Base-by-base conservation (phyloP, 331 rosid species). In the Acacia concinna region DNA sequence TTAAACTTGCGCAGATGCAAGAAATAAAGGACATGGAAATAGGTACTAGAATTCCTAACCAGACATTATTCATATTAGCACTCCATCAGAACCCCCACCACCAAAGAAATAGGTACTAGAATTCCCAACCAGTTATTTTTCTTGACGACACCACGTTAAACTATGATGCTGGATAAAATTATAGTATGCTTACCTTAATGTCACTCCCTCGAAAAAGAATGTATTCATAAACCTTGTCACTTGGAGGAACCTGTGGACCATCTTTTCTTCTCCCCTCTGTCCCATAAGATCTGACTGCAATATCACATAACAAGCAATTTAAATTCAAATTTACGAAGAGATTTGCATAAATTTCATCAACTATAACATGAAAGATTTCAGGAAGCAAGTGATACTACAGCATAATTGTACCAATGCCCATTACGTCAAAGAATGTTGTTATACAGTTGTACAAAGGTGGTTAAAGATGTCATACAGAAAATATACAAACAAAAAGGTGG, bases 231-330 rank as follows among this genome's bases (percentile, higher is more conserved):
- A 88, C 86, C 84, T 84, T 88, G 20, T 89, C 91, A 68, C 76
- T 84, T 32, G 97, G 91, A 73, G 88, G 88, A 87, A 92, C 78
- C 82, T 92, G 91, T 52, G 85, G 84, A 32, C 91, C 93, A 83
- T 92, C 92, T 69, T 82, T 87, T 81, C 82, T 89, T 66, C 91
- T 79, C 77, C 91, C 97, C 84, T 92, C 94, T 5, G 94, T 90
- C 81, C 97, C 94, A 59, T 78, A 90, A 12, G 97, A 90, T 74
- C 85, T 85, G 74, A 92, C 97, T 92, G 89, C 66, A 86, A 85
- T 37, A 38, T 76, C 86, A 80, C 10, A 73, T 9, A 38, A 40
- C 68, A 62, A n/a, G 63, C 14, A 59, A 70, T 54, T 40, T 66
- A 40, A 74, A 59, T 54, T 40, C 65, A 41, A 77, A 1, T 38